Conservation (phyloP, 352 stramenopile species). For the Phytophthora melonis region DNA sequence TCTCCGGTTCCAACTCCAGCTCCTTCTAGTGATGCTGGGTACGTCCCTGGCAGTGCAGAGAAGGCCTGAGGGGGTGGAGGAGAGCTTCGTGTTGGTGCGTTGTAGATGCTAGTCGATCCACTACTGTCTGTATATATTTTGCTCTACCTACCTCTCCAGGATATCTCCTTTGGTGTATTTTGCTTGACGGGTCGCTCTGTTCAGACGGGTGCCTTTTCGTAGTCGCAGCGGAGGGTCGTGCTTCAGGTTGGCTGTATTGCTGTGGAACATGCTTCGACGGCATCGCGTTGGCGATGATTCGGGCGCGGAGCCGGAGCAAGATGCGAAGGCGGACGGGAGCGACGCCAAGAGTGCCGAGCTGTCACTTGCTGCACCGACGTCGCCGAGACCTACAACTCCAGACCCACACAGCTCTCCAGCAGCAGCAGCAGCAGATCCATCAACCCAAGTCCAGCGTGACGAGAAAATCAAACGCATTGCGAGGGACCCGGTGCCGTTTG, state of each 20-base stretch:
- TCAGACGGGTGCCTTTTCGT: constrained; percentile 21
- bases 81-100: neutral
- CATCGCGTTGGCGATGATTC: constrained; percentile 40
- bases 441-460: constrained; percentile 32
- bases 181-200: constrained; percentile 12
- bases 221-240: constrained; percentile 12
- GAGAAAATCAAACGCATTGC: constrained; percentile 56
- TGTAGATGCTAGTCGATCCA: neutral
- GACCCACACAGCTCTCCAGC: constrained; percentile 3
- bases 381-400: constrained; percentile 12
- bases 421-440: constrained; percentile 8
- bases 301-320: constrained; percentile 18
- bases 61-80: constrained; percentile 9
- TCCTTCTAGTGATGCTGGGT: neutral
- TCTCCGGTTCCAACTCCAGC: constrained; percentile 18
- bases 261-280: constrained; percentile 42
- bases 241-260: constrained; percentile 1
- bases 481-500: constrained; percentile 52
- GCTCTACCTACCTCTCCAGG: neutral
- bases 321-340: constrained; percentile 25
- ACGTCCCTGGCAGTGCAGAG: constrained; percentile 9
- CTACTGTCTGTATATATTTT: constrained; percentile 27
- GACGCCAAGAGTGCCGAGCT: constrained; percentile 44
- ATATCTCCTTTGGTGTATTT: constrained; percentile 1
- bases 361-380: constrained; percentile 30